Evolutionary conservation across 2,329 filamentous ascomycete genomes (phyloP).

Genomic region (Blastomyces percursus): DNA sequence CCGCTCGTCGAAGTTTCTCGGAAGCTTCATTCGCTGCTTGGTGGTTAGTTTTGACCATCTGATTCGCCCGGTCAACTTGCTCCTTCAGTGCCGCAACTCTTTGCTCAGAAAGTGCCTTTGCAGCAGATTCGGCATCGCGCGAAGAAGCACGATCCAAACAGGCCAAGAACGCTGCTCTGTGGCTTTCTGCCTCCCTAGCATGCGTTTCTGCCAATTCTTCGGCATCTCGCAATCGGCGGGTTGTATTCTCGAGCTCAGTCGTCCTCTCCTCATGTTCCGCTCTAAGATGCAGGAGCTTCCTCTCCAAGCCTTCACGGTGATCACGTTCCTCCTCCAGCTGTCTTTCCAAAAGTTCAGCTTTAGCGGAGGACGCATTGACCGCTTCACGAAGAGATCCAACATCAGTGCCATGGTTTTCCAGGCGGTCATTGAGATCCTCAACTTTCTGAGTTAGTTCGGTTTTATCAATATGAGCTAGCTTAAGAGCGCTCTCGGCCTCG

Average conservation of each 20-base stretch:
- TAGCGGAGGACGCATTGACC: constrained; percentile 66
- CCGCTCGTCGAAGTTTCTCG: constrained; percentile 80
- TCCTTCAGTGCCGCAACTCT: constrained; percentile 63
- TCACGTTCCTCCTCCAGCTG: constrained; percentile 68
- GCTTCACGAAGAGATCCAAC: constrained; percentile 68
- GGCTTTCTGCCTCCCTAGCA: constrained; percentile 74
- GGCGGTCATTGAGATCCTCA: constrained; percentile 53
- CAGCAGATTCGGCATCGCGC: constrained; percentile 29
- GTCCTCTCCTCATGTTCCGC: constrained; percentile 72
- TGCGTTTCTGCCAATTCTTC: constrained; percentile 83
- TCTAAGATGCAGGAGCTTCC: constrained; percentile 64
- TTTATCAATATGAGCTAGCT: constrained; percentile 77
- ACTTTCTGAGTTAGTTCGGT: constrained; percentile 61
- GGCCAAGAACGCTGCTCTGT: constrained; percentile 69
- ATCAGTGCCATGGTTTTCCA: constrained; percentile 58
- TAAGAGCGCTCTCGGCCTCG: constrained; percentile 62
- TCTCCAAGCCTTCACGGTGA: constrained; percentile 63
- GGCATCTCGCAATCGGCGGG: constrained; percentile 66
- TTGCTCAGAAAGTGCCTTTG: constrained; percentile 41
- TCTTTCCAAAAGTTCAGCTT: constrained; percentile 62
- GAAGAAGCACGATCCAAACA: constrained; percentile 64
- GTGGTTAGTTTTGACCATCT: constrained; percentile 77
- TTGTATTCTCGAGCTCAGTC: constrained; percentile 63
- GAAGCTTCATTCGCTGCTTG: constrained; percentile 75
- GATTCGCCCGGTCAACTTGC: constrained; percentile 68